These are phyloP conservation scores for Vanrija pseudolonga DNA, from an alignment of 1,284 basidiomycete genomes.

Conservation along the genomic window DNA sequence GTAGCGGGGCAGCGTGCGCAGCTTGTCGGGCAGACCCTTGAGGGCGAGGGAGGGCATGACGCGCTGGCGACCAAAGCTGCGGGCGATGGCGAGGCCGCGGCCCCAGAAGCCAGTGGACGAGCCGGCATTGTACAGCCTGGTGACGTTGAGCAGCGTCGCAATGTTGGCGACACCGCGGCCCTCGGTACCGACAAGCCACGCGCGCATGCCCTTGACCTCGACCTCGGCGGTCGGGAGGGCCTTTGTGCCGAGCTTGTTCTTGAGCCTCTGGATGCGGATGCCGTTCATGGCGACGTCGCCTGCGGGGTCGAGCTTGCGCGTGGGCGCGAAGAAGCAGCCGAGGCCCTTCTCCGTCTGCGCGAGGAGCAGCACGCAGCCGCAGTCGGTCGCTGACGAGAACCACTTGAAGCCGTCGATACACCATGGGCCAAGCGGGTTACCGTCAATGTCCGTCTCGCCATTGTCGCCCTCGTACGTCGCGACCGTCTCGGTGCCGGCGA, in stretches of 20 bases:
- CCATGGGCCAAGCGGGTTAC: slow-evolving; percentile 14
- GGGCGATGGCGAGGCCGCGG: slow-evolving; percentile 62
- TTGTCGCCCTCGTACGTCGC: slow-evolving; percentile 4
- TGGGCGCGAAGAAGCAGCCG: slow-evolving; percentile 60
- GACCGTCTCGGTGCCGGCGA: slow-evolving; percentile 69
- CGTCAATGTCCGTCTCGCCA: slow-evolving; percentile 10
- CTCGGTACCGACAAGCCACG: slow-evolving; percentile 61
- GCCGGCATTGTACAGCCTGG: slow-evolving; percentile 57
- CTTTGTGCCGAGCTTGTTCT: slow-evolving; percentile 75
- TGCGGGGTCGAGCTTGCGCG: slow-evolving; percentile 53
- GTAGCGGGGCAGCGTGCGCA: slow-evolving; percentile 50
- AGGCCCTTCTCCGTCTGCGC: slow-evolving; percentile 44
- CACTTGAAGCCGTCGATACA: slow-evolving; percentile 68
- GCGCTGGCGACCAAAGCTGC: slow-evolving; percentile 60
- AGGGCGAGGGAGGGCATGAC: slow-evolving; percentile 52
- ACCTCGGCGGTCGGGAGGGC: slow-evolving; percentile 74
- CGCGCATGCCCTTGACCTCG: slow-evolving; percentile 60
- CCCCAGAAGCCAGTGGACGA: slow-evolving; percentile 62
- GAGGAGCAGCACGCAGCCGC: slow-evolving; percentile 12
- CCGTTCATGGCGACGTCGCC: slow-evolving; percentile 56
- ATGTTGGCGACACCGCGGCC: slow-evolving; percentile 68
- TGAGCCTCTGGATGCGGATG: slow-evolving; percentile 67
- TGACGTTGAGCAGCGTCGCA: slow-evolving; percentile 69
- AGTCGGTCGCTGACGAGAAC: slow-evolving; percentile 78
- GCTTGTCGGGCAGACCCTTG: background rate